phyloP scores from a whole-genome alignment of 2,329 filamentous ascomycete genomes.

The Cladobotryum protrusum region DNA sequence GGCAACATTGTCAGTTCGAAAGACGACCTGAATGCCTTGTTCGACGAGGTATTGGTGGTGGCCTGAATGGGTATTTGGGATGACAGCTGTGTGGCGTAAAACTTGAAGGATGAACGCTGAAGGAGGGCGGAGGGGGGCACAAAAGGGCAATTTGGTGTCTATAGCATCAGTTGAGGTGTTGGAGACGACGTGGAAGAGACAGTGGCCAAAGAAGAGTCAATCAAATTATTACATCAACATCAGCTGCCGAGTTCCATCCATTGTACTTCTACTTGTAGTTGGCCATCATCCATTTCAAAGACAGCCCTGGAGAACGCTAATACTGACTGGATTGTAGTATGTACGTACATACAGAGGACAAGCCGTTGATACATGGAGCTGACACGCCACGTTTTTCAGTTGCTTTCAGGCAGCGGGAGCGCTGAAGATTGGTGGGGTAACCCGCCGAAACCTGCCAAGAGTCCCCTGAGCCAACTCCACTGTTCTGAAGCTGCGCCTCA shows the following conservation, averaged over 20 bases:
- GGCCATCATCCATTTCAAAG: too few species aligned
- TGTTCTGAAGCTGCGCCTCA: constrained; percentile 10
- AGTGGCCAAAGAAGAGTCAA: neutral
- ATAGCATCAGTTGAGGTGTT: neutral
- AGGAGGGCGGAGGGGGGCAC: too few species aligned
- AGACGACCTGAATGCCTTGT: neutral
- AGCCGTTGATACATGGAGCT: neutral
- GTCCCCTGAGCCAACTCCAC: too few species aligned
- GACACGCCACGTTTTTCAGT: constrained; percentile 6
- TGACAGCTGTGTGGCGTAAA: too few species aligned
- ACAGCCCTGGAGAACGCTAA: too few species aligned
- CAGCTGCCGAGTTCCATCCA: neutral
- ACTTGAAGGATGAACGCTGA: too few species aligned
- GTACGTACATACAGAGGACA: too few species aligned
- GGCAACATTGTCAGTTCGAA: neutral
- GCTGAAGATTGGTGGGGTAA: constrained; percentile 10
- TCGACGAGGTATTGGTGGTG: neutral
- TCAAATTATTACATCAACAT: neutral
- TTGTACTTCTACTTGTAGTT: neutral
- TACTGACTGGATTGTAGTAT: too few species aligned
- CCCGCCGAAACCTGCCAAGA: neutral
- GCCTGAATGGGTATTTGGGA: neutral
- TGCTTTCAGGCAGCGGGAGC: constrained; percentile 3
- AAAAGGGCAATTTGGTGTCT: too few species aligned
- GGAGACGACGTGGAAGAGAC: neutral